These are phyloP conservation scores for Marchantia polymorpha DNA, from an alignment of 225 moss, liverwort and hornwort genomes.

Conservation along the genomic window DNA sequence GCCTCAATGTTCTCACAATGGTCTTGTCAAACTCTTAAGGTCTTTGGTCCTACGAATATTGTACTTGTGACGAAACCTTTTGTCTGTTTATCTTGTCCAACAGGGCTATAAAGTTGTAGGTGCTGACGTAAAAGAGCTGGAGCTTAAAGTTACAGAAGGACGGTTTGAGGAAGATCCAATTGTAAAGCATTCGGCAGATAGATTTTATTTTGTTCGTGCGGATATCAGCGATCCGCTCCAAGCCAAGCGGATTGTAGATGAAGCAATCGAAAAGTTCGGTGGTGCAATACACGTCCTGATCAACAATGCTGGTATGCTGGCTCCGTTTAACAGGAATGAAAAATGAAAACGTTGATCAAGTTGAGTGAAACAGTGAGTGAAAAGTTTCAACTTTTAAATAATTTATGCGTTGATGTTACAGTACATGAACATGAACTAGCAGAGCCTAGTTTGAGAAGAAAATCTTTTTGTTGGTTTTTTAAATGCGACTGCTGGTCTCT, in stretches of 20 bases:
- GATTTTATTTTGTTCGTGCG: slow-evolving; percentile 53
- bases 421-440: background rate
- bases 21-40: too few relatives aligned
- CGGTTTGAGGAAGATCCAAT: background rate
- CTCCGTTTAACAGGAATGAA: background rate
- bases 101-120: slow-evolving; percentile 67
- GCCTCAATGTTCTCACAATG: too few relatives aligned
- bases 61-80: too few relatives aligned
- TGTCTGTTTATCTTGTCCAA: background rate
- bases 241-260: slow-evolving; percentile 42
- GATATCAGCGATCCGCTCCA: slow-evolving; percentile 43
- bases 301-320: slow-evolving; percentile 51
- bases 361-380: background rate
- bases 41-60: too few relatives aligned
- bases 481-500: background rate
- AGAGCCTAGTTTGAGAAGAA: background rate
- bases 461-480: background rate
- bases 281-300: slow-evolving; percentile 49
- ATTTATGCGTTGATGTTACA: background rate
- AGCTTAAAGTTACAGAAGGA: slow-evolving; percentile 9
- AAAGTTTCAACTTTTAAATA: background rate
- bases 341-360: background rate
- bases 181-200: slow-evolving; percentile 26
- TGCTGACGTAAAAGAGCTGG: slow-evolving; percentile 41
- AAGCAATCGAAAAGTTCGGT: slow-evolving; percentile 42